Percentiles rank a stretch among this genome's conserved stretches.
phyloP scores from a whole-genome alignment of 202 grass and related monocot species.

The Panicum hallii region DNA sequence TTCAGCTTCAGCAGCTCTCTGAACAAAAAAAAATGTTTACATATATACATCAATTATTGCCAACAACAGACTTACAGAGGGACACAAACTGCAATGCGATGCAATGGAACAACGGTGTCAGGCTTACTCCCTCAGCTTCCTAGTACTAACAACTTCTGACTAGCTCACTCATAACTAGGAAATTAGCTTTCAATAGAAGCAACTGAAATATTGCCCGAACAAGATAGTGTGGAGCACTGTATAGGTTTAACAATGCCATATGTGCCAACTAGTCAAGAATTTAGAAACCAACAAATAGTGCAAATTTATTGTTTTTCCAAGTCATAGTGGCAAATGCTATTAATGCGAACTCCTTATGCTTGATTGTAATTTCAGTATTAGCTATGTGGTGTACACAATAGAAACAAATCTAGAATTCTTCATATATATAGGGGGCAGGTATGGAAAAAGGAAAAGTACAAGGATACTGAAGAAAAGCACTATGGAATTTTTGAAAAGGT shows the following conservation, averaged over 20 bases:
- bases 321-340: no score
- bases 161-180: background rate
- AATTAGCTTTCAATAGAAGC: background rate
- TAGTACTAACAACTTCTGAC: background rate
- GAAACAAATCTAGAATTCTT: no score
- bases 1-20: constrained; percentile 97
- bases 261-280: no score
- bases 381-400: no score
- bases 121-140: background rate
- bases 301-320: no score
- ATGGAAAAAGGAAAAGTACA: no score
- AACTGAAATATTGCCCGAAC: background rate
- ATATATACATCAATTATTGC: background rate
- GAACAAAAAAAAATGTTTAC: constrained; percentile 33
- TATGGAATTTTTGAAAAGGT: background rate
- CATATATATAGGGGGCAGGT: no score
- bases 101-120: background rate
- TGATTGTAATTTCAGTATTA: no score
- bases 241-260: no score
- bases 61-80: background rate
- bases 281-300: no score
- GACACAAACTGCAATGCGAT: background rate
- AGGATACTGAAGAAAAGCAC: constrained; percentile 4
- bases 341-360: no score
- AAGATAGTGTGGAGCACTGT: background rate